Base-by-base conservation (phyloP, 2,329 filamentous ascomycete species). In the Daldinia sp. region DNA sequence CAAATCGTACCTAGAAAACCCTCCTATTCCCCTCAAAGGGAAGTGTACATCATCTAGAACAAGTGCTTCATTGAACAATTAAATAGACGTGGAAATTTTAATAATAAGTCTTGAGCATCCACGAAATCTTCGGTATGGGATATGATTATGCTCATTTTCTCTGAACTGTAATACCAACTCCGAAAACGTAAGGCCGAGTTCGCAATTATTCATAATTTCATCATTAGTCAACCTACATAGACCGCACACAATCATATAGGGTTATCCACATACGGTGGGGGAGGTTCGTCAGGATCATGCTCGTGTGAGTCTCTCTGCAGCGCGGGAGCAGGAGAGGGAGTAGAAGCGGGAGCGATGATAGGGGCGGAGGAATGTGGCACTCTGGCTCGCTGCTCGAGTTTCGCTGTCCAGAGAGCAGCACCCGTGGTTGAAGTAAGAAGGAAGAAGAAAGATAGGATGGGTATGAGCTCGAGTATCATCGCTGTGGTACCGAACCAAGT, bases 381-480 rank as follows among this genome's bases (percentile, higher is more conserved):
- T 55, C 78, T 78, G 30, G 74, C 81, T 72, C 87, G 83, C 60
- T 88, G 84, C 79, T 98, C 94, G 57, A 98, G 81, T 71, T 91
- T 89, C 1, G 90, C 90, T 1, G 90, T 93, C 94, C 95, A 98
- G 39, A 98, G 82, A 1, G 93, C 95, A 48, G 93, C 91, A 1
- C 95, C 96, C 20, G 90, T 89, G 1, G 94, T 92, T 2, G 92
- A 94, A 0, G 95, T 98, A 72, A 99, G 82, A 42, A 98, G 85
- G 79, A 98, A 98, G 77, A 98, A 90, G 86, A 99, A 97, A n/a
- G 92, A 97, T 55, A 98, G 81, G 12, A 95, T 86, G 0, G 96
- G 96, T 7, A 98, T 86, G n/a, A 98, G 86, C 81, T 98, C 93
- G 30, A 98, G 81, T 6, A 93, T 79, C 82, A 98, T 88, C 56